These are phyloP conservation scores for Leccinum pellstonianum DNA, from an alignment of 768 basidiomycete species.

Conservation along the genomic window DNA sequence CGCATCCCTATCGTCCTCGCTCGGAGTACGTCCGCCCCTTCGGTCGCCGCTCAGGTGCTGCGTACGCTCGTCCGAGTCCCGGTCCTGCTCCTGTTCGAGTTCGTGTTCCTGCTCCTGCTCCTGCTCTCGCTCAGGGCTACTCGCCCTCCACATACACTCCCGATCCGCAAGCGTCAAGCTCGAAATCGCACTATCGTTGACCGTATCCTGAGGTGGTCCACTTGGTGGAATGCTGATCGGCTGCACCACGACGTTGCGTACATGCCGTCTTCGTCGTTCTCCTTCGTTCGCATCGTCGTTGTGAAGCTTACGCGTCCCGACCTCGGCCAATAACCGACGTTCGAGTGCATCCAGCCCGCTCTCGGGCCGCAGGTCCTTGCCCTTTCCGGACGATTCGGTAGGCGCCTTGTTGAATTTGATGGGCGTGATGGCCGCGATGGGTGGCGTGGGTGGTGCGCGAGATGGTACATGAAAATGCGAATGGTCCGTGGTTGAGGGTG, in stretches of 20 bases:
- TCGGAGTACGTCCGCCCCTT: slow-evolving; percentile 21
- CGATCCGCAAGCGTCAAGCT: slow-evolving; percentile 42
- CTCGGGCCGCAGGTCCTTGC: slow-evolving; percentile 32
- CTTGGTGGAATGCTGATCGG: slow-evolving; percentile 40
- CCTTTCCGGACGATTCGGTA: slow-evolving; percentile 23
- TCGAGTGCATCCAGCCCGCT: slow-evolving; percentile 76
- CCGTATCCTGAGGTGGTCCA: slow-evolving; percentile 21
- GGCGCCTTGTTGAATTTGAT: slow-evolving; percentile 37
- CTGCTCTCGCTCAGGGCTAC: slow-evolving; percentile 21
- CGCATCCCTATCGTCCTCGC: slow-evolving; percentile 33
- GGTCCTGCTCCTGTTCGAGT: slow-evolving; percentile 28
- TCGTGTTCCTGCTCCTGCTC: slow-evolving; percentile 31
- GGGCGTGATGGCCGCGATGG: slow-evolving; percentile 43
- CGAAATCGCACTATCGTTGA: slow-evolving; percentile 49
- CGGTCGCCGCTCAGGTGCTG: slow-evolving; percentile 24
- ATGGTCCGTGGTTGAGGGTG: slow-evolving; percentile 14
- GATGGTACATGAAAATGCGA: slow-evolving; percentile 1
- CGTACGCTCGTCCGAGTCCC: slow-evolving; percentile 34
- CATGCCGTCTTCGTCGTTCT: slow-evolving; percentile 29
- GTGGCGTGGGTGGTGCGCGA: slow-evolving; percentile 50
- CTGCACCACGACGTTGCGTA: slow-evolving; percentile 37
- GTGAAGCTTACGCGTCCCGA: slow-evolving; percentile 60
- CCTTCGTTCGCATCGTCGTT: slow-evolving; percentile 10
- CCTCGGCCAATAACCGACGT: slow-evolving; percentile 62
- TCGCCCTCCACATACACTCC: slow-evolving; percentile 18